phyloP scores from a whole-genome alignment of 148 eudicot genomes.

The Pouteria glomerata region DNA sequence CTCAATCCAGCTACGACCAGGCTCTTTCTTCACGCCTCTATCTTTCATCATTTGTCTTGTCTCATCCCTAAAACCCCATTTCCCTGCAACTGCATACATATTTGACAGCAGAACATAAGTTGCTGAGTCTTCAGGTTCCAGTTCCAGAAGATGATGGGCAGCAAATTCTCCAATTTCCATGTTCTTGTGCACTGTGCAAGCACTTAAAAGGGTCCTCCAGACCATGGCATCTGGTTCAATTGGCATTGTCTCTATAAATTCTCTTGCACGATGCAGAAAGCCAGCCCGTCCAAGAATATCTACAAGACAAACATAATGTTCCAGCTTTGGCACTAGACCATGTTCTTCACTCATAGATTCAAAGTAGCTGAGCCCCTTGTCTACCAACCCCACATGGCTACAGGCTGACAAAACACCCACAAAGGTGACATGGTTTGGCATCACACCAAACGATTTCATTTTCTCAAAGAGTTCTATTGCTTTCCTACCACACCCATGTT shows the following conservation, averaged over 20 bases:
- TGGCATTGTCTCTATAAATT: conserved; percentile 67
- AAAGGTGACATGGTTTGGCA: conserved; percentile 72
- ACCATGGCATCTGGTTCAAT: conserved; percentile 73
- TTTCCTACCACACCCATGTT: conserved; percentile 73
- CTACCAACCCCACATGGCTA: conserved; percentile 88
- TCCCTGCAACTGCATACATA: conserved; percentile 32
- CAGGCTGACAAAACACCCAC: conserved; percentile 82
- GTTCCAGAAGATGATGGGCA: conserved; percentile 43
- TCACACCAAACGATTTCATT: conserved; percentile 53
- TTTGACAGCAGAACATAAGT: conserved; percentile 79
- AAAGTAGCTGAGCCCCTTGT: conserved; percentile 68
- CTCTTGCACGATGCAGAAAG: conserved; percentile 45
- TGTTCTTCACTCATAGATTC: conserved; percentile 61
- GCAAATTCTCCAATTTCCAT: conserved; percentile 66
- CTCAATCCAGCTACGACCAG: conserved; percentile 94
- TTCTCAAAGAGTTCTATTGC: conserved; percentile 64
- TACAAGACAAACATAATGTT: conserved; percentile 71
- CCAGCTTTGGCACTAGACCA: conserved; percentile 53
- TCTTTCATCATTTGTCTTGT: neutral
- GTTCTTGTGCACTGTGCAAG: conserved; percentile 65
- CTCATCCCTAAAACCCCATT: conserved; percentile 22
- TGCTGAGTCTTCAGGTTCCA: conserved; percentile 80
- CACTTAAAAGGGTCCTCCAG: conserved; percentile 88
- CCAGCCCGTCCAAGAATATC: conserved; percentile 83
- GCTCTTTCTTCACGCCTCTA: conserved; percentile 34